Base-by-base conservation (phyloP, 176 grass and related monocot genomes). In the Paspalum vaginatum region DNA sequence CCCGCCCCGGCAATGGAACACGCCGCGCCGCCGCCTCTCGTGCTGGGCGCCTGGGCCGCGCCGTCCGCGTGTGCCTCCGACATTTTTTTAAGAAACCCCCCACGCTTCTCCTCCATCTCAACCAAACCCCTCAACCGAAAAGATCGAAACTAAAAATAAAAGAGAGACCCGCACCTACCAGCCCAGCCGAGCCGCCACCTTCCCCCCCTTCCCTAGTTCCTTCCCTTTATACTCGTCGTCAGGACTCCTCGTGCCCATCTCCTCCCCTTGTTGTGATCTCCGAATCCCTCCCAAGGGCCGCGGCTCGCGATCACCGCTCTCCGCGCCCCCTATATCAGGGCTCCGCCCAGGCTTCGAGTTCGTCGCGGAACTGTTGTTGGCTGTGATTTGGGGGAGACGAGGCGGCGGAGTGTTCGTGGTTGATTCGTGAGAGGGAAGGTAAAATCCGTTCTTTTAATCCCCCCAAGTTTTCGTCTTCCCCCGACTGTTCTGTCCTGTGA, bases 241-340 rank as follows among this genome's bases (percentile, higher is more conserved):
- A 22, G 63, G 38, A 37, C 53, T 65, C 47, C 61, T 77, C 64
- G 76, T 50, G 27, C 8, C 21, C 22, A 38, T 21, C 7, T 14
- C 39, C 21, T 45, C 2, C 20, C 72, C 50, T 46, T 70, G 72
- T 83, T 68, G 88, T 86, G 88, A 86, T 82, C 79, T 86, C 88
- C 71, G 51, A 68, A 47, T 72, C 68, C 53, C 46, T 80, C 68
- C 83, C 79, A 21, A 91, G 85, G 83, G 54, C 15, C 75, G 72
- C 60, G 47, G 7, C 83, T 14, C 63, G 44, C 47, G 57, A 85
- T 77, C 79, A 61, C 64, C 22, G 12, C 78, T 62, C 73, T 77
- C 45, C 24, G 49, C 74, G 37, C 40, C 80, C 26, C 22, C 52
- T 61, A 57, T 83, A 78, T 88, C 5, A 6, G 27, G 73, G 27